Evolutionary conservation across 345 rosid genomes (phyloP), one percentile per base, ranked within the genome.

Genomic region (Mallotus nudiflorus): DNA sequence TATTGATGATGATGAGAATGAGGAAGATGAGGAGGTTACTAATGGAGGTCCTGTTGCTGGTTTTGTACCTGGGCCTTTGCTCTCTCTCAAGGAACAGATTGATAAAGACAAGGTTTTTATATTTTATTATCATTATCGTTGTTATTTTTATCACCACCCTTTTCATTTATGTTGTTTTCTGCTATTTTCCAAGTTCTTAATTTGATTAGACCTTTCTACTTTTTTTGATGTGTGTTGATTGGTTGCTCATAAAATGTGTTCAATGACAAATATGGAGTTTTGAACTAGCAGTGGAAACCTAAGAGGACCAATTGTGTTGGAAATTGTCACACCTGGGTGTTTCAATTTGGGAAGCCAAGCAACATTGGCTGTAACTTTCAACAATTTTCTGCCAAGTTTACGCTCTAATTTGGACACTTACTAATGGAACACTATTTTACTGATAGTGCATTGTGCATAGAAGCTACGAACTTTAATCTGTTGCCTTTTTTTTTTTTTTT

Each of bases 41-140:
- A 42, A 31, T 53, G 78, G 53, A 22, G 63, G 54, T 74, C 50
- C 73, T 72, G 75, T 60, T 40, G 12, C 74, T 74, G 82, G 74
- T 52, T 86, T 83, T 70, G 80, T 77, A 19, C 87, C 89, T 20
- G 86, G 87, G 33, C 86, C 85, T 62, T 73, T 84, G 67, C 40
- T 82, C 55, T 78, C 90, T 66, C 88, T 86, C 79, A 84, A 84
- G 73, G 86, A 86, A 64, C 87, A 84, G 78, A 69, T 86, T 72
- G 87, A 86, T 68, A 83, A 84, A 77, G 87, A 83, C 79, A 78
- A 86, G 87, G 90, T 83, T 57, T 72, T 72, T 65, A 16, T 22
- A 37, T 42, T 9, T 29, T 42, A 28, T n/a, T 12, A 6, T 55
- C 14, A 8, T 18, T 24, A n/a, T n/a, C n/a, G n/a, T n/a, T n/a